These are phyloP conservation scores for Epichloe glyceriae DNA, from an alignment of 2,329 filamentous ascomycete genomes.

Conservation along the genomic window DNA sequence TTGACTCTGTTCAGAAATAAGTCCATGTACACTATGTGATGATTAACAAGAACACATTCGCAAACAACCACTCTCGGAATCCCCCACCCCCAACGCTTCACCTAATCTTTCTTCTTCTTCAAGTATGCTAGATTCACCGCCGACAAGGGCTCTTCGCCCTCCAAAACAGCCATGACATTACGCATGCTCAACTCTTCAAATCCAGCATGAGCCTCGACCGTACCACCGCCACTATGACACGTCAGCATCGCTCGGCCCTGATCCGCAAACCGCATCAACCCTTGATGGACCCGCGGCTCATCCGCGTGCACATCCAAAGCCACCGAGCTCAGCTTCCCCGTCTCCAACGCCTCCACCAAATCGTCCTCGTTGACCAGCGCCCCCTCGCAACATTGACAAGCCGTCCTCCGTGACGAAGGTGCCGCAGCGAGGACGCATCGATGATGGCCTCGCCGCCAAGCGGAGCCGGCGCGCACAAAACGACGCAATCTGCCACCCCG, in stretches of 20 bases:
- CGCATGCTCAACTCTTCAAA: slow-evolving; percentile 56
- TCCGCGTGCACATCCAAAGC: slow-evolving; percentile 52
- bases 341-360: slow-evolving; percentile 43
- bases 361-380: slow-evolving; percentile 51
- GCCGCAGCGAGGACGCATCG: slow-evolving; percentile 29
- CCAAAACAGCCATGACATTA: slow-evolving; percentile 49
- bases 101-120: not conserved
- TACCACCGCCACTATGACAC: slow-evolving; percentile 56
- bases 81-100: not conserved
- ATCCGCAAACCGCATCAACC: slow-evolving; percentile 27
- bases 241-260: slow-evolving; percentile 41
- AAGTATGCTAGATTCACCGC: slow-evolving; percentile 50
- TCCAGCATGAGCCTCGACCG: slow-evolving; percentile 50
- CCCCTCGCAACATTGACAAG: slow-evolving; percentile 57
- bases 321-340: slow-evolving; percentile 34
- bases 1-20: too few species aligned
- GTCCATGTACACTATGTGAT: too few species aligned
- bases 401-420: slow-evolving; percentile 40
- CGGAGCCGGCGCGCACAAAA: slow-evolving; percentile 45
- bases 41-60: not conserved
- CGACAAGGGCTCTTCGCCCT: slow-evolving; percentile 37
- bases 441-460: slow-evolving; percentile 29
- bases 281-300: slow-evolving; percentile 41
- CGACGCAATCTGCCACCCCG: slow-evolving; percentile 40
- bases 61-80: not conserved